Conservation (phyloP, 2,329 filamentous ascomycete species). For the Talaromyces atroroseus region DNA sequence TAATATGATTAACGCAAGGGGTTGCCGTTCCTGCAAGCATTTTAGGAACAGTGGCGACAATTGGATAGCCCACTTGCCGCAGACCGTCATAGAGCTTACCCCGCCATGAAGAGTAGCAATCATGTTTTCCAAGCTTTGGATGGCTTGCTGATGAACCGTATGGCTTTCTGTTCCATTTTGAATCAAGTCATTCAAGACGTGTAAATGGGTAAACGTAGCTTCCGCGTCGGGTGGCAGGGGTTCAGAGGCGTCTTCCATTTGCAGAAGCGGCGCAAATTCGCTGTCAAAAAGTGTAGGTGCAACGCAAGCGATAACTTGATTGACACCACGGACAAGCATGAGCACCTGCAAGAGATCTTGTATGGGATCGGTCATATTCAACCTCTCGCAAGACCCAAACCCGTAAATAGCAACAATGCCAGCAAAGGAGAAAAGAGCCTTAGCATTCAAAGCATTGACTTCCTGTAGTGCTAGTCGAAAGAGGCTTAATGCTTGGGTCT, state of each 20-base stretch:
- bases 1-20: constrained; percentile 51
- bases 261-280: constrained; percentile 25
- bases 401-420: constrained; percentile 34
- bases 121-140: constrained; percentile 25
- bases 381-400: constrained; percentile 30
- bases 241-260: constrained; percentile 20
- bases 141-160: constrained; percentile 20
- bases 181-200: constrained; percentile 23
- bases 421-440: constrained; percentile 37
- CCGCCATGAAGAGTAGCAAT: constrained; percentile 19
- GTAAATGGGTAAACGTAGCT: constrained; percentile 19
- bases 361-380: constrained; percentile 25
- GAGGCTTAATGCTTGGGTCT: constrained; percentile 28
- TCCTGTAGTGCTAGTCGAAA: constrained; percentile 31
- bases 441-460: constrained; percentile 32
- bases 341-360: constrained; percentile 30
- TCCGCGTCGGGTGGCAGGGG: constrained; percentile 19
- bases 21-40: constrained; percentile 31
- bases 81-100: constrained; percentile 48
- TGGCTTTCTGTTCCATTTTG: constrained; percentile 21
- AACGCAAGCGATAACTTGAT: constrained; percentile 27
- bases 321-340: constrained; percentile 30
- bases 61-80: constrained; percentile 34
- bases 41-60: constrained; percentile 31
- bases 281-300: constrained; percentile 21